These are phyloP conservation scores for Talaromyces sp. DNA, from an alignment of 2,329 filamentous ascomycete genomes.

Conservation along the genomic window DNA sequence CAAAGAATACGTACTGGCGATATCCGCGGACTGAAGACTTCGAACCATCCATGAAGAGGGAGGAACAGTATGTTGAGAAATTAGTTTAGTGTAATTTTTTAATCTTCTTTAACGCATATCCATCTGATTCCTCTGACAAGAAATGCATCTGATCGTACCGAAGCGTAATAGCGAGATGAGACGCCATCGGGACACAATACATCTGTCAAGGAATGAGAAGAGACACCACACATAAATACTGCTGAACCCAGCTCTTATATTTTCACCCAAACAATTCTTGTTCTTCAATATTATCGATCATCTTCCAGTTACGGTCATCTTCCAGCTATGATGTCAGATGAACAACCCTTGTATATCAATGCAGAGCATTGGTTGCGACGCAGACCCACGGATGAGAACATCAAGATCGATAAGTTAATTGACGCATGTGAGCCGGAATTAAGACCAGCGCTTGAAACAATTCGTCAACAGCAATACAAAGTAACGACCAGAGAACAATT, in stretches of 20 bases:
- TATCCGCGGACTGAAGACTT: too few relatives aligned
- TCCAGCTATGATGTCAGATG: slow-evolving; percentile 3
- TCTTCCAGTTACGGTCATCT: background rate
- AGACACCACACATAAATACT: background rate
- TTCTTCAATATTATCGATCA: background rate
- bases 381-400: background rate
- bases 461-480: slow-evolving; percentile 1
- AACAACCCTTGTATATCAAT: slow-evolving; percentile 4
- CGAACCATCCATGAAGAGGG: too few relatives aligned
- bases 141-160: too few relatives aligned
- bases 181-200: too few relatives aligned
- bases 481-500: slow-evolving; percentile 3
- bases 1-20: too few relatives aligned
- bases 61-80: too few relatives aligned
- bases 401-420: background rate
- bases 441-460: background rate
- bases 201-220: too few relatives aligned
- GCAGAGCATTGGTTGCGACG: background rate
- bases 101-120: too few relatives aligned
- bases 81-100: too few relatives aligned
- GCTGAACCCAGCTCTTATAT: background rate
- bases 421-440: background rate
- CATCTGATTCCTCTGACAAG: too few relatives aligned
- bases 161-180: too few relatives aligned
- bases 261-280: background rate